Percentiles rank a stretch among this genome's conserved stretches.
phyloP scores from a whole-genome alignment of 2,329 filamentous ascomycete genomes.

The Cytospora schulzeri region DNA sequence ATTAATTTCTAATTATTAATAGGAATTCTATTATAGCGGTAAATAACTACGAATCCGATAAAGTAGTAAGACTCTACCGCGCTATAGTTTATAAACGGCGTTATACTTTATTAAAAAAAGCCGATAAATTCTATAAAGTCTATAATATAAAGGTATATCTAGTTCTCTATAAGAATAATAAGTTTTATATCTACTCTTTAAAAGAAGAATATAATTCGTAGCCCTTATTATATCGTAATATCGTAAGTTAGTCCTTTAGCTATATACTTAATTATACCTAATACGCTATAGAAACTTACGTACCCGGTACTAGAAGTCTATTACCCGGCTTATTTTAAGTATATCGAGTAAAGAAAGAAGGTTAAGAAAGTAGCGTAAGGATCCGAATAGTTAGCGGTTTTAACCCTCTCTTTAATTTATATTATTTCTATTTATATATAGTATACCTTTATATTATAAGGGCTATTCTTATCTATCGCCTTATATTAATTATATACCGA shows the following conservation, averaged over 20 bases:
- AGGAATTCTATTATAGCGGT: neutral
- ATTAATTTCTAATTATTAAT: too few relatives aligned
- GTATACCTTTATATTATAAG: too few relatives aligned
- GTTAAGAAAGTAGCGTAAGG: neutral
- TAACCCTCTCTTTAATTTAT: too few relatives aligned
- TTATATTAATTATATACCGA: too few relatives aligned
- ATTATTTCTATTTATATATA: too few relatives aligned
- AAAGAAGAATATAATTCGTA: neutral
- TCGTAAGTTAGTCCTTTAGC: neutral
- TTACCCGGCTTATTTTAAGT: neutral
- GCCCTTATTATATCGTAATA: neutral
- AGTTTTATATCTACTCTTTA: neutral
- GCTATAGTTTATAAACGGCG: neutral
- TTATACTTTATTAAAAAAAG: neutral
- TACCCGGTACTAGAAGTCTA: neutral
- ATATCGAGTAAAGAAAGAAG: neutral
- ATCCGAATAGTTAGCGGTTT: too few relatives aligned
- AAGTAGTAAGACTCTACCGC: neutral
- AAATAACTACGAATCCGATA: neutral
- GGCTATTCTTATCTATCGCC: too few relatives aligned
- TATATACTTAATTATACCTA: neutral
- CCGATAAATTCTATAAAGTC: neutral
- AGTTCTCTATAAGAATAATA: neutral
- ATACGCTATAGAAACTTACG: neutral
- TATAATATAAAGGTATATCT: neutral